Base-by-base conservation (phyloP, 495 filamentous ascomycete genomes). In the Penicillium mononematosum region DNA sequence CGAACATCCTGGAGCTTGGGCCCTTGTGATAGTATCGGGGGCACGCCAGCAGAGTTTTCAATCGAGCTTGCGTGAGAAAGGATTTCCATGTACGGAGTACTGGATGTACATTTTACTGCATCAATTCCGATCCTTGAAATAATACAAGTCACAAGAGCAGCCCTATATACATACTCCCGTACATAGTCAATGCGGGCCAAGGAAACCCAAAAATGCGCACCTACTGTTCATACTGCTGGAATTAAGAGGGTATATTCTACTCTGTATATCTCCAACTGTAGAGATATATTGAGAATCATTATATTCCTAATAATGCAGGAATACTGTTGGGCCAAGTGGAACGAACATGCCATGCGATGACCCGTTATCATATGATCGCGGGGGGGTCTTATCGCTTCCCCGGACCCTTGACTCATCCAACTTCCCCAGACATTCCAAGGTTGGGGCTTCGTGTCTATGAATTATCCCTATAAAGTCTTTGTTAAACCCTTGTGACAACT, bases 1-100 rank as follows among this genome's bases (percentile, higher is more conserved):
- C 43, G 43, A 60, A 57, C 32, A 45, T 61, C 45, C 48, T 27
- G 63, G 60, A 68, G 66, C 66, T 68, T 68, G 66, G 66, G 63
- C 64, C 66, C 36, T 41, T 56, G 55, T 58, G 57, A 59, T 65
- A 24, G 53, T 58, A 58, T 46, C 55, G 52, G 55, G 36, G 58
- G 12, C 36, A 16, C 34, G 4, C 36, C 20, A 42, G 47, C 46
- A 56, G 38, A 36, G 20, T 68, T 68, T 50, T 10, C 63, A 68
- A 68, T 62, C 46, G 58, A 62, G 25, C 66, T 61, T 58, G 58
- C 41, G 25, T 27, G 34, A 46, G 29, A 47, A 29, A 25, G 50
- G 22, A n/a, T 32, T 31, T 50, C 17, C 10, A 52, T 20, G 50
- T 59, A 24, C 24, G 24, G 24, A 2, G 31, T 46, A 53, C 58